Evolutionary conservation across 169 alveolate genomes (phyloP), one percentile per base, ranked within the genome.

Genomic region (Babesia microti): DNA sequence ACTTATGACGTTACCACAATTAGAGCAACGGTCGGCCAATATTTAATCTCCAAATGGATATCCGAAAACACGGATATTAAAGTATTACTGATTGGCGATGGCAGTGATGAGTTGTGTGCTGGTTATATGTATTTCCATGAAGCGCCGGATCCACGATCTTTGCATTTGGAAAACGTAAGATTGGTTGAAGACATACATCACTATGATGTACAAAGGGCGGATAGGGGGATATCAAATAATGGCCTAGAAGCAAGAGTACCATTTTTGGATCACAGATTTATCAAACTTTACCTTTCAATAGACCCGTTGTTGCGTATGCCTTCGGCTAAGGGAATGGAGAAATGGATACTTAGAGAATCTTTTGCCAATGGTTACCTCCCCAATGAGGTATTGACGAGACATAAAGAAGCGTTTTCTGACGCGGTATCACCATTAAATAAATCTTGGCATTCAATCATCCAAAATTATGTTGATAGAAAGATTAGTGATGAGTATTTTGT

Each of bases 171-270:
- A 56, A 53, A 59, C 30, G 68, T 65, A 35, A 50, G 89, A 44
- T 79, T 72, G 63, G 68, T 83, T 15, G 51, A 59, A 32, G 75
- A 76, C 54, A 68, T 83, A 23, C 81, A 81, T 51, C 45, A 54
- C 33, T 83, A 70, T 48, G 94, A 81, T 48, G 54, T 68, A 27
- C 68, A 83, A 28, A 55, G 92, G 33, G 91, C 91, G 22, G 74
- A 83, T 60, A 84, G 79, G 69, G 59, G 90, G 19, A 75, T 85
- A 40, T 63, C 70, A 78, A 81, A 89, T n/a, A 79, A 83, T 78
- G 89, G 91, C 2, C 68, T 88, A 0, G 92, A 88, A 69, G 89
- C 86, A 1, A 68, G 95, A 0, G 87, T 76, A 9, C 95, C 92
- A 12, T 88, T 81, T 56, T 72, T 84, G 32, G 90, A 84, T 48